A percentile compares a stretch with the other conserved stretches of the same genome.
Conservation (phyloP, 768 basidiomycete species). For the Fibroporia radiculosa region DNA sequence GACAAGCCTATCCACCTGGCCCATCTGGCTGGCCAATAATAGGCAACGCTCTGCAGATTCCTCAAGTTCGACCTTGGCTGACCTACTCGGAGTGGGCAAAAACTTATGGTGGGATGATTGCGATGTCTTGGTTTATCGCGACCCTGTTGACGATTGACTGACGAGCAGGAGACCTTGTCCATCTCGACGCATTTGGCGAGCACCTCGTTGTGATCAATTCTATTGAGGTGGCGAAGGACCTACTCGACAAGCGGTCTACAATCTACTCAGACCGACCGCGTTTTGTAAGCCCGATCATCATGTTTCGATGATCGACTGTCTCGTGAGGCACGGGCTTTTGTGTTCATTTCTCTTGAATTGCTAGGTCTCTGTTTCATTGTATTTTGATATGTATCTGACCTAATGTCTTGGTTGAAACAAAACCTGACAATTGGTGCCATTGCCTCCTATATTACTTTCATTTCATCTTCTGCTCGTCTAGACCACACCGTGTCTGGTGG, state of each 20-base stretch:
- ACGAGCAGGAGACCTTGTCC: constrained; percentile 14
- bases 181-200: constrained; percentile 12
- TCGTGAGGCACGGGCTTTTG: neutral
- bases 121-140: neutral
- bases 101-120: constrained; percentile 5
- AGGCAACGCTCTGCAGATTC: constrained; percentile 9
- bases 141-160: neutral
- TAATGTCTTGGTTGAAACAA: too few relatives aligned
- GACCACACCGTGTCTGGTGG: too few relatives aligned
- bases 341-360: too few relatives aligned
- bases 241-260: constrained; percentile 29
- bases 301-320: too few relatives aligned
- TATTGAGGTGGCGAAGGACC: constrained; percentile 27
- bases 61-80: constrained; percentile 6
- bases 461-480: neutral
- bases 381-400: too few relatives aligned
- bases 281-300: constrained; percentile 22
- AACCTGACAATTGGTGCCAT: too few relatives aligned
- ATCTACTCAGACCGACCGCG: constrained; percentile 29
- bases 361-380: too few relatives aligned
- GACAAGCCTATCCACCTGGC: constrained; percentile 3
- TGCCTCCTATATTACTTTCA: too few relatives aligned
- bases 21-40: constrained; percentile 7
- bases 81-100: constrained; percentile 5
- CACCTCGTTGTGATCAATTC: constrained; percentile 30